Base-by-base conservation (phyloP, 306 rosid species). In the Cucumis sativus region DNA sequence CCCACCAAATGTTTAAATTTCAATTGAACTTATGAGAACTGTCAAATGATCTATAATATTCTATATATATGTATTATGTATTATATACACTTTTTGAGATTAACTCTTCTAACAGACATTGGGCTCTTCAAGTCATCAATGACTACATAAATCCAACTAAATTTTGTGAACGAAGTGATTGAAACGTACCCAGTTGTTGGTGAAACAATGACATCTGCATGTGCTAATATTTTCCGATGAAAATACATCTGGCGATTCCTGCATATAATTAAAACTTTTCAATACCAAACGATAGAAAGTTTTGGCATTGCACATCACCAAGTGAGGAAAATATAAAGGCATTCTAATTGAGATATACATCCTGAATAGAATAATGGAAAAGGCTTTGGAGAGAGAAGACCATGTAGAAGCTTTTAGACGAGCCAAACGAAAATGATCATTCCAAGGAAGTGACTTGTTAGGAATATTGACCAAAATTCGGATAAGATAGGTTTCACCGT, bases 211-310 rank as follows among this genome's bases (percentile, higher is more conserved):
- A 91, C 93, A 75, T 94, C 97, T 55, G 98, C 93, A 17, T 84
- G 84, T 6, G 85, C 78, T 78, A 94, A 86, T 84, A 94, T 88
- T 66, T 84, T 90, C 83, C 41, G 84, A 82, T 94, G 98, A 79
- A 94, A 80, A 77, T 90, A 90, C 79, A 91, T 78, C 80, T 94
- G 98, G 18, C 98, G 91, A 80, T 91, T 91, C 91, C 98, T 92
- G 90, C 61, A 33, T 79, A 84, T 52, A 68, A 69, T 47, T 23
- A 25, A 63, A 79, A 16, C 39, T 28, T 28, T 18, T 10, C 25
- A 71, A 71, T 20, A 80, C 59, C 40, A 64, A 20, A 76, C 11
- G 18, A 41, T 3, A 30, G 8, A 17, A 75, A 18, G 13, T 20
- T 35, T 4, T 39, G 58, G 12, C 5, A 20, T 67, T 67, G 6